Evolutionary conservation across 129 eudicot species (phyloP), one percentile per base, ranked within the genome.

Genomic region (Flaveria trinervia): DNA sequence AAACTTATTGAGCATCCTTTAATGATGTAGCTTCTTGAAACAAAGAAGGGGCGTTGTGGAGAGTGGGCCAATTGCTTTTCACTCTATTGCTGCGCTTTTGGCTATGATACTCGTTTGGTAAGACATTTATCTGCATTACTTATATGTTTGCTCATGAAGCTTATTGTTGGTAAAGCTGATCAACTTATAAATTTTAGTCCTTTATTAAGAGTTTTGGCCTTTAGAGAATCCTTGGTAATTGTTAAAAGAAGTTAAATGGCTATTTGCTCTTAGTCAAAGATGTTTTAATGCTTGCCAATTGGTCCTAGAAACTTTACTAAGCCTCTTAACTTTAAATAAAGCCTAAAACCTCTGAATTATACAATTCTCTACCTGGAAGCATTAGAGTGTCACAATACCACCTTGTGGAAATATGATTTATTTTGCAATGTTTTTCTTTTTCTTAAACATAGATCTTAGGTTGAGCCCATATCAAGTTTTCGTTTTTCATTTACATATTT

Each of bases 51-150:
- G 51, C 96, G 98, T 13, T 94, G 97, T 70, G 98, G 98, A 81
- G 98, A 94, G 85, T 94, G 98, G 98, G 98, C 98, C 72, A 94
- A 94, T 76, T 94, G 98, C 86, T 94, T 94, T 81, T 91, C 98
- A 33, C 86, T 94, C 45, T 94, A 94, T 87, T 94, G 98, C 46
- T 88, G 98, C 22, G 84, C 97, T 41, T 94, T 94, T 83, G 96
- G 93, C 83, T 89, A 84, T 77, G 97, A 94, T 71, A 82, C 98
- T 81, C 97, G 98, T 82, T 74, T 91, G 86, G 98, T 94, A 78
- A 84, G 97, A 76, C 15, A 20, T 55, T 70, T 76, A 50, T 73
- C 41, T 80, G 14, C 41, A 23, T 39, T 65, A 61, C 73, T 52
- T 10, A 55, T 30, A 39, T 77, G 66, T 20, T 77, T 52, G 64